Evolutionary conservation across 2,329 filamentous ascomycete species (phyloP).

Genomic region (Talaromyces sp.): DNA sequence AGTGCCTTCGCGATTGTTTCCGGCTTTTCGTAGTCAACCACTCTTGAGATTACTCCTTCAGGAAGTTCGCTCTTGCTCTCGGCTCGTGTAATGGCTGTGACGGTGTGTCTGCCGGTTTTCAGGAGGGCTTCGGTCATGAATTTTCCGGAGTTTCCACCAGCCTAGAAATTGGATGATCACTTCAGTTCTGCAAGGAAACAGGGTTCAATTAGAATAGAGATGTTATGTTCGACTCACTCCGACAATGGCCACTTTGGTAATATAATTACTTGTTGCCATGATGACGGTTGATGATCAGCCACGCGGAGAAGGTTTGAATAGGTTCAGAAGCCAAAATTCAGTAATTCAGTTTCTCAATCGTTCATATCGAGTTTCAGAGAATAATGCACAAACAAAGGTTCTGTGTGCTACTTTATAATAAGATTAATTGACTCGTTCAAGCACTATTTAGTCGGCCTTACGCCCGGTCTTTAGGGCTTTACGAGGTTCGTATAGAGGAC

Average conservation of each 20-base stretch:
- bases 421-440: not conserved
- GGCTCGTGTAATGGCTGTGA: not conserved
- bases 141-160: not conserved
- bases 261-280: slow-evolving; percentile 1
- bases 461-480: not conserved
- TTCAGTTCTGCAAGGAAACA: not conserved
- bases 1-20: slow-evolving; percentile 51
- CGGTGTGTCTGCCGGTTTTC: not conserved
- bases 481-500: not conserved
- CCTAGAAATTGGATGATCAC: not conserved
- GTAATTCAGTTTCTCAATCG: not conserved
- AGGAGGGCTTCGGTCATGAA: slow-evolving; percentile 5
- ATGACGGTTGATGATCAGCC: not conserved
- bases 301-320: not conserved
- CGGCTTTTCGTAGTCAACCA: slow-evolving; percentile 20
- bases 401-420: not conserved
- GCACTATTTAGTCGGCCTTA: not conserved
- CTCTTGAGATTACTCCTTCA: not conserved
- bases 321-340: not conserved
- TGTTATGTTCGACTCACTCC: not conserved
- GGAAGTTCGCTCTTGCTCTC: not conserved
- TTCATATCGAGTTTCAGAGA: not conserved
- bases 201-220: not conserved
- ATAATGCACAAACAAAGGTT: not conserved
- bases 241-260: slow-evolving; percentile 12